phyloP scores from a whole-genome alignment of 116 monocot genomes.

The Thalassia testudinum region DNA sequence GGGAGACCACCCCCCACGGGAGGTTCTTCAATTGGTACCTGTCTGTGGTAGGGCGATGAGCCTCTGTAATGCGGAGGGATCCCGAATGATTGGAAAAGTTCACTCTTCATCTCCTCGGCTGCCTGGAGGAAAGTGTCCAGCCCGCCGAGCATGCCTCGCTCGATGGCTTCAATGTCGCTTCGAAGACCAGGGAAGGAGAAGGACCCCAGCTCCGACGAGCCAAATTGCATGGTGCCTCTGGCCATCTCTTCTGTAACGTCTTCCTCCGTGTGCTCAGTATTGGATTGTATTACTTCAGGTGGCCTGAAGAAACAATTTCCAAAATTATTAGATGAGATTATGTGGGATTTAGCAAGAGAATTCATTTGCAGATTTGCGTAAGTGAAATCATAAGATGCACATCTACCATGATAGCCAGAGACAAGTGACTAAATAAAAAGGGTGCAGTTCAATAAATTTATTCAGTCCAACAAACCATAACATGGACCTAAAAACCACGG shows the following conservation, averaged over 20 bases:
- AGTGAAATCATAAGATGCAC: too few species aligned
- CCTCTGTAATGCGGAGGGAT: conserved; percentile 8
- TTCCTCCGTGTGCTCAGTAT: conserved; percentile 67
- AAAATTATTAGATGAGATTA: too few species aligned
- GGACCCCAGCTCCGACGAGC: conserved; percentile 3
- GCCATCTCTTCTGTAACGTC: conserved; percentile 59
- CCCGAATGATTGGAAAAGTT: conserved; percentile 33
- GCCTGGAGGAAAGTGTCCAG: conserved; percentile 30
- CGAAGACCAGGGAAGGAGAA: conserved; percentile 49
- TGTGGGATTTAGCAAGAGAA: too few species aligned
- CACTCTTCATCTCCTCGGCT: conserved; percentile 50
- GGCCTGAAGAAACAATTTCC: conserved; percentile 62
- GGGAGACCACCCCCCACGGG: not conserved
- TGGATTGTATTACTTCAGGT: conserved; percentile 56
- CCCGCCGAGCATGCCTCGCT: conserved; percentile 28
- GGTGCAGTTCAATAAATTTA: too few species aligned
- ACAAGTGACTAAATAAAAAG: too few species aligned
- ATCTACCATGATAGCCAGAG: too few species aligned
- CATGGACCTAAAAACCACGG: too few species aligned
- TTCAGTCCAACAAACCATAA: too few species aligned
- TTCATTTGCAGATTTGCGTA: too few species aligned
- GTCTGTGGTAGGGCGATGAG: conserved; percentile 7
- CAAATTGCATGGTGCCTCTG: conserved; percentile 8
- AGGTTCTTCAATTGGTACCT: conserved; percentile 3
- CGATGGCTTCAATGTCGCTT: conserved; percentile 52